A percentile compares a stretch with the other conserved stretches of the same genome.
These are phyloP conservation scores for Mucor piriformis DNA, from an alignment of 371 early-diverging fungal species.

Conservation along the genomic window DNA sequence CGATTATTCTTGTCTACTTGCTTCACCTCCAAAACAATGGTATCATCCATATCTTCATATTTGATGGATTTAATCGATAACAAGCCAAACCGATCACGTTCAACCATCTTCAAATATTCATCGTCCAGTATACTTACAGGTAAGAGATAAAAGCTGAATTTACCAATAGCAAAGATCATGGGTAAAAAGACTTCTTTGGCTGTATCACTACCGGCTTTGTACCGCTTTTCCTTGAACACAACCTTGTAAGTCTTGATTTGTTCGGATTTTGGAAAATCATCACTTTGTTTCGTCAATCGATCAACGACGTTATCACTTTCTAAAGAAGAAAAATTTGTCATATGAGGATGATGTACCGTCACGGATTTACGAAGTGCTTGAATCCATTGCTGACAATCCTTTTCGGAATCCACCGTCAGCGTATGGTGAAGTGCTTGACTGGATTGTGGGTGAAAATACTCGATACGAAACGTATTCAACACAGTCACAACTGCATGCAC, in stretches of 20 bases:
- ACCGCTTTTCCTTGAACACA: slow-evolving; percentile 37
- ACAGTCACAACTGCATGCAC: slow-evolving; percentile 25
- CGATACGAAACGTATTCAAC: slow-evolving; percentile 30
- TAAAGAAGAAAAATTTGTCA: slow-evolving; percentile 15
- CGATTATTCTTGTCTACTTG: slow-evolving; percentile 26
- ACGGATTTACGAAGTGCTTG: slow-evolving; percentile 28
- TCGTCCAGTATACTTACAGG: slow-evolving; percentile 25
- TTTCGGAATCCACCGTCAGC: slow-evolving; percentile 19
- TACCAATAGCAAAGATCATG: slow-evolving; percentile 44
- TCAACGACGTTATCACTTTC: slow-evolving; percentile 32
- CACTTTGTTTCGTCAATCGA: slow-evolving; percentile 39
- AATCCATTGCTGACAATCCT: slow-evolving; percentile 37
- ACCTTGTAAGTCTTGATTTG: slow-evolving; percentile 40
- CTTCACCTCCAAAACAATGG: slow-evolving; percentile 32
- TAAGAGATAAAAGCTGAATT: slow-evolving; percentile 43
- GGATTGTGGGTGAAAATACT: slow-evolving; percentile 35
- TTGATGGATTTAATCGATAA: slow-evolving; percentile 35
- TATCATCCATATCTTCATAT: slow-evolving; percentile 37
- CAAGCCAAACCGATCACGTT: slow-evolving; percentile 44
- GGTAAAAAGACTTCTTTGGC: slow-evolving; percentile 36
- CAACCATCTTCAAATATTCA: slow-evolving; percentile 34
- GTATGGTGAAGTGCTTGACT: slow-evolving; percentile 20
- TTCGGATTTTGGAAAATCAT: slow-evolving; percentile 23
- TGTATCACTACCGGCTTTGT: slow-evolving; percentile 9
- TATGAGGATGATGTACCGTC: slow-evolving; percentile 22